Evolutionary conservation across 2,329 filamentous ascomycete species (phyloP), one percentile per base, ranked within the genome.

Genomic region (Ophiostoma triangulosporum): DNA sequence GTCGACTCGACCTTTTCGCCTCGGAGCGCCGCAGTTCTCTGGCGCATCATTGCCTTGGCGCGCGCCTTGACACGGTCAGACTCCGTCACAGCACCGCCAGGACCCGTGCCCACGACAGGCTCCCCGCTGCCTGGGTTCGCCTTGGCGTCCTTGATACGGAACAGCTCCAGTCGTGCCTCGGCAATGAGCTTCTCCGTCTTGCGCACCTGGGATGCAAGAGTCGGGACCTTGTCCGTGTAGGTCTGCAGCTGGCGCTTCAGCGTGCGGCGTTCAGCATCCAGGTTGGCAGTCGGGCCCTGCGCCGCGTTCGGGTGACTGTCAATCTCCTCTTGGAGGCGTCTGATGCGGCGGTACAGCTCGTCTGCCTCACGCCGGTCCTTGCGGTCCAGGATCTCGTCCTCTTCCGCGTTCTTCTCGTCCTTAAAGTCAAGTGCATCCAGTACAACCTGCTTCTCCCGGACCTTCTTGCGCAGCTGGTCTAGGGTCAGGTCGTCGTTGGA

Each of bases 21-120:
- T 22, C 89, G 88, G 58, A 98, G 72, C 17, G 93, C 91, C 54
- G 93, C 93, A 60, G 93, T 90, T 56, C 93, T 85, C 63, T 95
- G 90, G 70, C 97, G 91, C 93, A 98, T 98, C 82, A 96, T 95
- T 36, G 91, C 91, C 70, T 90, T 95, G 31, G 93, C 91, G 60
- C 90, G 82, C 33, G 93, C 93, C 72, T 96, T 97, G 60, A 97
- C 79, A 52, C 91, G 82, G 69, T 98, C 93, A 3, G 88, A 86
- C 68, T 98, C 93, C 0, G 93, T 98, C 40, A 98, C 81, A 45
- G 81, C 71, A 51, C 93, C 93, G 43, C 91, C 91, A 55, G 90
- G 91, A 9, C 93, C 93, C 57, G 91, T 97, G 46, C 93, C 93
- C 56, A 97, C 80, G 58, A 98, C 88, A 29, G 83, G 77, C 20